phyloP scores from a whole-genome alignment of 176 grass and related monocot species.

The Ananas comosus region DNA sequence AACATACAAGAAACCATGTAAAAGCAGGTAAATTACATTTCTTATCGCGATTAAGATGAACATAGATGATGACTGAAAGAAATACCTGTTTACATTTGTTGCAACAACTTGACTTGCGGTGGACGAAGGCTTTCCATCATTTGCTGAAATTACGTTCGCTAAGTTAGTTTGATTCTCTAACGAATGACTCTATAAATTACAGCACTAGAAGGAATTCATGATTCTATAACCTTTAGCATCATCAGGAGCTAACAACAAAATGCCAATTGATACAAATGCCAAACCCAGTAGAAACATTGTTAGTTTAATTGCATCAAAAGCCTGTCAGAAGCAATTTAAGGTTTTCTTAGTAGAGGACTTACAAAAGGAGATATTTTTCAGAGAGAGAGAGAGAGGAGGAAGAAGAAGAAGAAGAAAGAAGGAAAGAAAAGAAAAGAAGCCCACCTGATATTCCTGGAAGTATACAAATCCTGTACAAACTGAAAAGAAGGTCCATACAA shows the following conservation, averaged over 20 bases:
- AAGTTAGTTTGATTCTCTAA: constrained; percentile 20
- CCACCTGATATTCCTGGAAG: constrained; percentile 98
- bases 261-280: constrained; percentile 83
- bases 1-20: neutral
- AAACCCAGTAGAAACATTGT: constrained; percentile 86
- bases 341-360: neutral
- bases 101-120: constrained; percentile 23
- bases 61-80: neutral
- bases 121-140: constrained; percentile 41
- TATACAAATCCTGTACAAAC: constrained; percentile 99
- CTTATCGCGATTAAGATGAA: neutral
- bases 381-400: too few species aligned
- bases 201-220: constrained; percentile 10
- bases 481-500: constrained; percentile 99
- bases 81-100: constrained; percentile 57
- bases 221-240: constrained; percentile 72
- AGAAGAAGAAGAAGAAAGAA: neutral
- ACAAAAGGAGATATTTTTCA: neutral
- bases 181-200: neutral
- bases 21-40: neutral
- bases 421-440: constrained; percentile 13
- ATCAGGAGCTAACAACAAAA: constrained; percentile 85
- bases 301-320: constrained; percentile 83
- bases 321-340: constrained; percentile 34
- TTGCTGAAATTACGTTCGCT: constrained; percentile 28